Base-by-base conservation (phyloP, 768 basidiomycete species). In the Boletus rubropictus region DNA sequence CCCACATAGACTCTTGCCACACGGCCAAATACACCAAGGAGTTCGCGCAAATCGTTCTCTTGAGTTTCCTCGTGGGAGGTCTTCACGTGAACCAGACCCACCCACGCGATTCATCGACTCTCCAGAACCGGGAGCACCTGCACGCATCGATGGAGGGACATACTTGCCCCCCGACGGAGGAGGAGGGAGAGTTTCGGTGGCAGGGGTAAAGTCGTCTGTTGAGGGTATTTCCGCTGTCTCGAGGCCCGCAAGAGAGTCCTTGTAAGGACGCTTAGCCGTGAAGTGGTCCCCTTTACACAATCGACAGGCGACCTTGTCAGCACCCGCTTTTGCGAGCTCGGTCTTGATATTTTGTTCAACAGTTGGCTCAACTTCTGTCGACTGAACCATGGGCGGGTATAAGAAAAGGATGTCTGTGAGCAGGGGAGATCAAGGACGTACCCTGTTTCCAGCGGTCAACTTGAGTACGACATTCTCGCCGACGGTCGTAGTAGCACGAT, bases 181-280 rank as follows among this genome's bases (percentile, higher is more conserved):
- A 42, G 61, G 44, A 21, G 57, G 56, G 29, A 11, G 29, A 14
- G 29, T 46, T 17, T 70, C 64, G 5, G 69, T 54, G 11, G 72
- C 62, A 15, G 71, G 18, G 67, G 64, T 3, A 73, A 67, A 27
- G 54, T 69, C 69, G 25, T 55, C 69, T 32, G 66, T 8, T 9
- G 72, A 54, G 4, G 75, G 69, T 0, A 70, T 57, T 1, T 79
- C 76, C 5, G 71, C 69, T 11, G 73, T 82, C 25, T 78, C 88
- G 39, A 92, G 72, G 4, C 81, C 86, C 9, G 83, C 84, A 12
- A 99, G 78, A 8, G 88, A 86, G 59, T 97, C 93, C 70, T 93
- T 96, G 78, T 93, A 94, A 6, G 96, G 96, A 77, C 96, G 98
- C 68, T 94, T 93, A 52, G 93, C 88, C 12, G 96, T 99, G 69